Conservation (phyloP, 2,329 filamentous ascomycete genomes). For the Coniochaeta ligniaria region DNA sequence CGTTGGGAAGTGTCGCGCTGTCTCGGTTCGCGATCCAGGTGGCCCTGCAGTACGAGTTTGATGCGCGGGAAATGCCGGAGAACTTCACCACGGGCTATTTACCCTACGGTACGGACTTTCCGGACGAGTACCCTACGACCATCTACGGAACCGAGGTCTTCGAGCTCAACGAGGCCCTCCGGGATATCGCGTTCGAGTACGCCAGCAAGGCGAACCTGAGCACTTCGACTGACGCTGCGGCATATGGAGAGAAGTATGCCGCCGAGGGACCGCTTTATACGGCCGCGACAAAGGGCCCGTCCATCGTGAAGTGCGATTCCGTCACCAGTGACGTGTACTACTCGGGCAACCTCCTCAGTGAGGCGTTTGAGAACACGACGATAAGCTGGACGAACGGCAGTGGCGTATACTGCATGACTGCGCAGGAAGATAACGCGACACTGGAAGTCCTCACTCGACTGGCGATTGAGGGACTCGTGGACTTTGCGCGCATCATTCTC, state of each 20-base stretch:
- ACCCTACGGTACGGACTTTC: constrained; percentile 48
- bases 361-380: constrained; percentile 60
- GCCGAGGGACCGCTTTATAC: constrained; percentile 29
- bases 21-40: constrained; percentile 66
- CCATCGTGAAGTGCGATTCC: constrained; percentile 57
- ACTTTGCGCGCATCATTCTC: constrained; percentile 60
- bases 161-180: constrained; percentile 54
- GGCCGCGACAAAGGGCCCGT: constrained; percentile 38
- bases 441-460: constrained; percentile 58
- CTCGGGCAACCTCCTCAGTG: constrained; percentile 51
- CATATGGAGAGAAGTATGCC: constrained; percentile 48
- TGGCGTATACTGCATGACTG: constrained; percentile 61
- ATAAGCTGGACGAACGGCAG: constrained; percentile 59
- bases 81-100: constrained; percentile 65
- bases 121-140: constrained; percentile 48
- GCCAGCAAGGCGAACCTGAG: constrained; percentile 43
- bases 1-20: constrained; percentile 60
- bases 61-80: constrained; percentile 57
- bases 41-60: constrained; percentile 69
- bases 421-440: constrained; percentile 66
- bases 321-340: constrained; percentile 69
- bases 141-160: constrained; percentile 66
- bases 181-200: constrained; percentile 42
- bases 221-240: constrained; percentile 39
- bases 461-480: constrained; percentile 47